phyloP scores from a whole-genome alignment of 176 grass and related monocot genomes.

The Aegilops speltoides region DNA sequence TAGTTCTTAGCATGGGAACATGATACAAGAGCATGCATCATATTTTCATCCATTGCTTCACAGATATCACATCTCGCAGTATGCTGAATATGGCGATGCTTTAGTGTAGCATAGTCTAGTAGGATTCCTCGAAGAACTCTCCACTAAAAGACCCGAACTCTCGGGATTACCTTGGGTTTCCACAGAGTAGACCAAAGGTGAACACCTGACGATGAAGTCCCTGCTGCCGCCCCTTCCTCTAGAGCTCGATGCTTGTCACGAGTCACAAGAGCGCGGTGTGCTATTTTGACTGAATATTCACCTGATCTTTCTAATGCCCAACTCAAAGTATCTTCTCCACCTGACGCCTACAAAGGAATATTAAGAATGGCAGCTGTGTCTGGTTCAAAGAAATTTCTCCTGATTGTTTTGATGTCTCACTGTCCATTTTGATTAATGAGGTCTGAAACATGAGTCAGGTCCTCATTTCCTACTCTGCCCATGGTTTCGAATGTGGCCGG shows the following conservation, averaged over 20 bases:
- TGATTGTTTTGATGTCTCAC: neutral
- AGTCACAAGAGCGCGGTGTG: neutral
- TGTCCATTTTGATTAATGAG: neutral
- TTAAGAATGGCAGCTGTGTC: neutral
- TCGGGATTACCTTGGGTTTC: too few species aligned
- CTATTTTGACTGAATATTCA: neutral
- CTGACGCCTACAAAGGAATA: neutral
- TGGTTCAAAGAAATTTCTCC: neutral
- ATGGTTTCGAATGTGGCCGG: neutral
- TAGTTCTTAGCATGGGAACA: too few species aligned
- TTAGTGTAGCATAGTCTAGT: too few species aligned
- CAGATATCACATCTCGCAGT: too few species aligned
- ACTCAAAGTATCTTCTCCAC: neutral
- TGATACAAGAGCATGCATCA: too few species aligned
- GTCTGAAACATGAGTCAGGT: neutral
- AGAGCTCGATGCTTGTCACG: neutral
- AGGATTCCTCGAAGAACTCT: too few species aligned
- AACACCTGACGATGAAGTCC: neutral
- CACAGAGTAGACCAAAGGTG: neutral
- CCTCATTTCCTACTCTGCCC: neutral
- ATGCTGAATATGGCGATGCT: too few species aligned
- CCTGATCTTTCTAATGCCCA: neutral
- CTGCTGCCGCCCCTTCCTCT: neutral
- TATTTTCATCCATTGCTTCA: too few species aligned
- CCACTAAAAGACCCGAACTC: too few species aligned